These are phyloP conservation scores for Posidonia australis DNA, from an alignment of 106 monocot species.

Conservation along the genomic window DNA sequence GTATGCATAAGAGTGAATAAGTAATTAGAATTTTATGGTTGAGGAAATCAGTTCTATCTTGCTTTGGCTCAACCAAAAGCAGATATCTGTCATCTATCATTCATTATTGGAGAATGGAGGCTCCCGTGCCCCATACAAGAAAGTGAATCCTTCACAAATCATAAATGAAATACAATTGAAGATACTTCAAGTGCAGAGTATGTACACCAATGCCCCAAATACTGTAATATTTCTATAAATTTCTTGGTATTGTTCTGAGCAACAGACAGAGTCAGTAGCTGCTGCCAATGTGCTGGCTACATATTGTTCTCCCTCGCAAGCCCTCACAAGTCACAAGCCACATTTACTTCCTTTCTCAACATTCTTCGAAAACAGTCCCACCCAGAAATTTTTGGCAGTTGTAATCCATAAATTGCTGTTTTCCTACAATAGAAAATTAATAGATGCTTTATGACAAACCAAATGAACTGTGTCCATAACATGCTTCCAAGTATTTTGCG, in stretches of 20 bases:
- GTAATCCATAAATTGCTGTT: constrained; percentile 5
- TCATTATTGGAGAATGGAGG: no score
- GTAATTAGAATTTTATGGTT: no score
- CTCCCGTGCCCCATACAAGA: no score
- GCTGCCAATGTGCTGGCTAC: neutral
- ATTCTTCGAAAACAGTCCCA: neutral
- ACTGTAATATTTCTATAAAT: neutral
- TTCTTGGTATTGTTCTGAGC: neutral
- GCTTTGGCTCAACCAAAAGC: no score
- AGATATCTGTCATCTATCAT: no score
- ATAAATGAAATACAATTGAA: neutral
- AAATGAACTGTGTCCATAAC: neutral
- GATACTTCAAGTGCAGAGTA: neutral
- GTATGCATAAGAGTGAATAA: no score
- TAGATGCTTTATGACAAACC: neutral
- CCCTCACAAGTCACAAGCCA: neutral
- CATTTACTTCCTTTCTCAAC: neutral
- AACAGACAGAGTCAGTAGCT: neutral
- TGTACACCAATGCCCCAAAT: neutral
- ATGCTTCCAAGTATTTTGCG: neutral
- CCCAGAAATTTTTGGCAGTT: constrained; percentile 9
- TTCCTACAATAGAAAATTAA: constrained; percentile 9
- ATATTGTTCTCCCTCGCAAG: neutral
- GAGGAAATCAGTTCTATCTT: no score
- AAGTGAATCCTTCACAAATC: neutral